Evolutionary conservation across 163 green algal species (phyloP), one percentile per base, ranked within the genome.

Genomic region (Scenedesmus sp.): DNA sequence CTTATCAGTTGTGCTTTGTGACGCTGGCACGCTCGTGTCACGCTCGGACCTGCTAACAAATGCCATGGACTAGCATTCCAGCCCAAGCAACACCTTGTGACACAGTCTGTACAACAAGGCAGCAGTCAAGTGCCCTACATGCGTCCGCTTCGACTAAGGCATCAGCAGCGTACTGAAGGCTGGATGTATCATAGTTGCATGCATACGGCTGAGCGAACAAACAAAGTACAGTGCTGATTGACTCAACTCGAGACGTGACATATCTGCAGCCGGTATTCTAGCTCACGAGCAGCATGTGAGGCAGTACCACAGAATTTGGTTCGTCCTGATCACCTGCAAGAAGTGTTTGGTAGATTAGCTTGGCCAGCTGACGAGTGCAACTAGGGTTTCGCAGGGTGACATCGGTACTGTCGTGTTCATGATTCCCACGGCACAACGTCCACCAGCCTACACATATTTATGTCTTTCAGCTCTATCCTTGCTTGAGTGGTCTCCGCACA

Each of bases 41-140:
- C 65, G 65, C 65, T 76, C 65, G 40, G 65, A 76, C 65, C 65
- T 37, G 65, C 65, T 76, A 30, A 76, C 65, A 76, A 76, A 76
- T 10, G 65, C 65, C 65, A 76, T 76, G 2, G 65, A 40, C 30
- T 40, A 76, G 65, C 2, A 22, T 40, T 76, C 4, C 65, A 35
- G 59, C 59, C 24, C 59, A 61, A 22, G 3, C 10, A 5, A 4
- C n/a, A 20, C 30, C 20, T 24, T 40, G 65, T 30, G 20, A 2
- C 9, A 40, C 65, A 22, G 13, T 33, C 9, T 2, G 30, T 20
- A 56, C 65, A 76, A 40, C 65, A 40, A 76, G 26, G 65, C 65
- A 76, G 65, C 65, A 76, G 65, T 30, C 26, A 40, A 30, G 6
- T 40, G 65, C 30, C 37, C 6, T 40, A 3, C 56, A 70, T n/a